phyloP scores from a whole-genome alignment of 805 yeast species.

The Groenewaldozyma tartarivorans region DNA sequence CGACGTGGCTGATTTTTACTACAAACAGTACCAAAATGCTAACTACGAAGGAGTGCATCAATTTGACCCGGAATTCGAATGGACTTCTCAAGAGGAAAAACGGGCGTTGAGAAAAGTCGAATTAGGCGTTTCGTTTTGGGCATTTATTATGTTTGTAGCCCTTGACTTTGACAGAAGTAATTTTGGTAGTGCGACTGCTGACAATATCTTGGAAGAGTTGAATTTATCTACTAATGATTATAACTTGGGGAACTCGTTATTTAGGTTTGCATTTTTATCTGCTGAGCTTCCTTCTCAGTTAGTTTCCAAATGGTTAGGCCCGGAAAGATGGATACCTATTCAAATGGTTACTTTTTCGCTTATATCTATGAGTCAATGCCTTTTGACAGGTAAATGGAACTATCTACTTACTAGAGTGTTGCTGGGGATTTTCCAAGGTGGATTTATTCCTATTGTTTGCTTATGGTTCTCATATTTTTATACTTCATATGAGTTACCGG shows the following conservation, averaged over 20 bases:
- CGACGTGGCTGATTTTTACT: conserved; percentile 36
- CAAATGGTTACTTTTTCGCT: conserved; percentile 49
- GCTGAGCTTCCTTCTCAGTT: conserved; percentile 63
- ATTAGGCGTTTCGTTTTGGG: conserved; percentile 45
- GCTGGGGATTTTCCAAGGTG: conserved; percentile 51
- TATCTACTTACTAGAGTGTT: conserved; percentile 43
- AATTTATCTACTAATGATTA: conserved; percentile 44
- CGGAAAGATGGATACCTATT: conserved; percentile 54
- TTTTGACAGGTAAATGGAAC: conserved; percentile 31
- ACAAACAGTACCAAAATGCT: conserved; percentile 36
- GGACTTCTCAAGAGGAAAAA: conserved; percentile 46
- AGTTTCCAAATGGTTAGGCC: conserved; percentile 51
- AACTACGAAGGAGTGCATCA: conserved; percentile 45
- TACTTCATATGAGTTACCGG: conserved; percentile 43
- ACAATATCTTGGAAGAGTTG: conserved; percentile 43
- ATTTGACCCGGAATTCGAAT: conserved; percentile 49
- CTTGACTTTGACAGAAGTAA: conserved; percentile 52
- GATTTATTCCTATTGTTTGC: conserved; percentile 50
- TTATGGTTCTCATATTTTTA: conserved; percentile 56
- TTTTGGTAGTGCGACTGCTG: conserved; percentile 48
- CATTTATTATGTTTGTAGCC: conserved; percentile 50
- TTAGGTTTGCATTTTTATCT: conserved; percentile 42
- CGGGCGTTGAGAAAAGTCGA: conserved; percentile 44
- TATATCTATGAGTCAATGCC: conserved; percentile 44
- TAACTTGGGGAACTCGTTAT: conserved; percentile 50